phyloP scores from a whole-genome alignment of 148 eudicot genomes.

The Rhododendron griersonianum region DNA sequence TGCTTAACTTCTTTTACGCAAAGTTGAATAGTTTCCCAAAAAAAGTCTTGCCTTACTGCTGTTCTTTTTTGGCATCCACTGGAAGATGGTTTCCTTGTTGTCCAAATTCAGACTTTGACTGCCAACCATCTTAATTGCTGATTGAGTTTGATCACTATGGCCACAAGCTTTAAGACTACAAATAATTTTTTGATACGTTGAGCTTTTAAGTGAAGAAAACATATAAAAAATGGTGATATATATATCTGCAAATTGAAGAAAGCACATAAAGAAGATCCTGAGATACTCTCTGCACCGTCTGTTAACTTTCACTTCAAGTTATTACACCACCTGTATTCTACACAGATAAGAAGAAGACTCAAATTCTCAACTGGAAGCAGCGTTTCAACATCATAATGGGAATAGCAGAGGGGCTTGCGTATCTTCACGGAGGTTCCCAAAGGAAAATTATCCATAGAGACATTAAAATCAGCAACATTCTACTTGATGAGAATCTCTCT shows the following conservation, averaged over 20 bases:
- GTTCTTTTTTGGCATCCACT: background rate
- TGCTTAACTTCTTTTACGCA: background rate
- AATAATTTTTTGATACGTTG: background rate
- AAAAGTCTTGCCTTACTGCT: background rate
- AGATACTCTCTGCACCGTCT: background rate
- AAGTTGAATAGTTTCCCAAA: background rate
- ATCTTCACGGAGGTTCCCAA: conserved; percentile 14
- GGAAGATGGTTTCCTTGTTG: background rate
- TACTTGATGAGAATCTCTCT: conserved; percentile 16
- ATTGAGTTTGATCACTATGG: background rate
- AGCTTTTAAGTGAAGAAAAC: background rate
- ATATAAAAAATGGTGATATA: background rate
- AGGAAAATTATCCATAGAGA: conserved; percentile 26
- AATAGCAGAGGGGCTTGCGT: conserved; percentile 23
- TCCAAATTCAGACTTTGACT: background rate
- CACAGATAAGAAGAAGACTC: conserved; percentile 5
- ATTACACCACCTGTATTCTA: background rate
- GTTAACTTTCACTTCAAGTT: background rate
- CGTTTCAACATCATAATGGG: conserved; percentile 19
- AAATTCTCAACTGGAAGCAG: conserved; percentile 11
- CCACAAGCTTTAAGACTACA: background rate
- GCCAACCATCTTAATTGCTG: background rate
- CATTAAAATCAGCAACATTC: conserved; percentile 20
- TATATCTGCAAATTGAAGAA: background rate
- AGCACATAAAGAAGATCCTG: background rate